A percentile compares a stretch with the other conserved stretches of the same genome.
Conservation (phyloP, 495 filamentous ascomycete species). For the Neurospora sp. region DNA sequence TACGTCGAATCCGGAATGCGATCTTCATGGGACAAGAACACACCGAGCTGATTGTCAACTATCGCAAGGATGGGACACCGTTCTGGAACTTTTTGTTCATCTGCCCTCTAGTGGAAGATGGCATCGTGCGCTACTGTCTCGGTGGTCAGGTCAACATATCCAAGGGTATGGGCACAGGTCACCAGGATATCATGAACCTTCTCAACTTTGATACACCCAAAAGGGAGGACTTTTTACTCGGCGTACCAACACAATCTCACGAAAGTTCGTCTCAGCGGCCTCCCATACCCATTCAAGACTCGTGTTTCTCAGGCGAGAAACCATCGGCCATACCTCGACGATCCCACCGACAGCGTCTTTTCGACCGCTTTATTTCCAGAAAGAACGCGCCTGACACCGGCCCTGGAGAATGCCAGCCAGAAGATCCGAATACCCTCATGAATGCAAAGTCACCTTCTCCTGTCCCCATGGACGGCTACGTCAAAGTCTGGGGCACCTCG, state of each 20-base stretch:
- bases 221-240: background rate
- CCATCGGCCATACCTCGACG: background rate
- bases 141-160: conserved; percentile 49
- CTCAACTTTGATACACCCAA: conserved; percentile 20
- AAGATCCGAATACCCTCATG: background rate
- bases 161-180: conserved; percentile 34
- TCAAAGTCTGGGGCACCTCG: background rate
- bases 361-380: background rate
- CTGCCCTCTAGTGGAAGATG: conserved; percentile 37
- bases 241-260: background rate
- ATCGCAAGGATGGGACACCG: conserved; percentile 40
- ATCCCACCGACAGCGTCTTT: background rate
- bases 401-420: background rate
- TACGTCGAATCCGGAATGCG: conserved; percentile 30
- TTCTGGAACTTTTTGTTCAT: conserved; percentile 49
- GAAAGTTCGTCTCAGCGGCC: background rate
- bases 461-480: background rate
- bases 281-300: background rate
- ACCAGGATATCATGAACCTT: conserved; percentile 40
- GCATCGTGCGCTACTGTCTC: conserved; percentile 37
- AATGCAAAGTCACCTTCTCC: background rate
- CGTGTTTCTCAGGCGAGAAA: background rate
- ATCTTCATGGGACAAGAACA: conserved; percentile 33
- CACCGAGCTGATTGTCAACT: conserved; percentile 43
- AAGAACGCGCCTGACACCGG: background rate